Percentiles rank a stretch among this genome's conserved stretches.
Conservation (phyloP, 225 moss, liverwort and hornwort species). For the Ulota crispa region DNA sequence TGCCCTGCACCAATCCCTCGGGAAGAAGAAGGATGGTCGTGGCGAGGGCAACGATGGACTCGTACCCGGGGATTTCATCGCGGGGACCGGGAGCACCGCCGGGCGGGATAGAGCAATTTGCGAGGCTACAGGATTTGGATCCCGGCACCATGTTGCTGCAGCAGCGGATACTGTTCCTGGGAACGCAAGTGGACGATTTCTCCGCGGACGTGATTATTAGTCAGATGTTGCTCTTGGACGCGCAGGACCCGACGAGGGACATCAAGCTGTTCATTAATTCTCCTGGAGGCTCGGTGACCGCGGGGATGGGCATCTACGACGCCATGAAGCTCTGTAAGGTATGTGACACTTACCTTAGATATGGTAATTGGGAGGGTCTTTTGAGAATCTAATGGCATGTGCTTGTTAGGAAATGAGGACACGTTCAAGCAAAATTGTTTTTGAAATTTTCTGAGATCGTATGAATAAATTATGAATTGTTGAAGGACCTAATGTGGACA, state of each 20-base stretch:
- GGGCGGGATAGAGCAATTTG: slow-evolving; percentile 40
- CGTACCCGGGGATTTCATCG: slow-evolving; percentile 14
- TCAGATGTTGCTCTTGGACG: slow-evolving; percentile 87
- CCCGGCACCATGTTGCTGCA: slow-evolving; percentile 67
- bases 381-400: too few species aligned
- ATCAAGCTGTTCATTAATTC: slow-evolving; percentile 98
- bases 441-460: too few species aligned
- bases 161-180: slow-evolving; percentile 81
- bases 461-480: too few species aligned
- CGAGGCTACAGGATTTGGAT: slow-evolving; percentile 79
- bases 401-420: too few species aligned
- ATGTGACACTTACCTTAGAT: too few species aligned
- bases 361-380: too few species aligned
- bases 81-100: slow-evolving; percentile 19
- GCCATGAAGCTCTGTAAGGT: slow-evolving; percentile 99
- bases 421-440: too few species aligned
- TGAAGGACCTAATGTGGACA: too few species aligned
- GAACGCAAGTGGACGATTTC: slow-evolving; percentile 87
- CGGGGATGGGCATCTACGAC: slow-evolving; percentile 99
- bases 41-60: slow-evolving; percentile 15
- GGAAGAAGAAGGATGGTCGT: background rate
- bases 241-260: slow-evolving; percentile 85
- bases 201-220: slow-evolving; percentile 88
- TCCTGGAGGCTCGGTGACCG: slow-evolving; percentile 94
- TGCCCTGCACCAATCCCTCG: background rate